These are phyloP conservation scores for Agaricus sinodeliciosus DNA, from an alignment of 768 basidiomycete species.

Conservation along the genomic window DNA sequence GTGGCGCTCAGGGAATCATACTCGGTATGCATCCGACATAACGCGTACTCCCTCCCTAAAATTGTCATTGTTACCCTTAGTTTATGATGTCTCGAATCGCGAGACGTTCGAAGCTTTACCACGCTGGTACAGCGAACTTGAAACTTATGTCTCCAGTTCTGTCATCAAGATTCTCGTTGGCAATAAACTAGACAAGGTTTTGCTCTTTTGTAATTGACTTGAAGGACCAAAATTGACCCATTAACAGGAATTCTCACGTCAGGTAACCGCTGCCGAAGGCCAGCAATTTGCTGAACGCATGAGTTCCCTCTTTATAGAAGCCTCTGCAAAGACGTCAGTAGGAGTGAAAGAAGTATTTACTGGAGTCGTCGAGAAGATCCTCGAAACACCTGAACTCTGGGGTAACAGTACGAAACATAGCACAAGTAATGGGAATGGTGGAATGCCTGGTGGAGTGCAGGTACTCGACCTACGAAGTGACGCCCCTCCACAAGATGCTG, in stretches of 20 bases:
- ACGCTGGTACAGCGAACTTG: slow-evolving; percentile 87
- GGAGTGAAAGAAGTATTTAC: slow-evolving; percentile 70
- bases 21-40: slow-evolving; percentile 39
- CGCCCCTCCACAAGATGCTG: slow-evolving; percentile 4
- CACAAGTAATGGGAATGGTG: slow-evolving; percentile 36
- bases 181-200: slow-evolving; percentile 84
- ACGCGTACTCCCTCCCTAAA: background rate
- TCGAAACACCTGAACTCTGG: slow-evolving; percentile 84
- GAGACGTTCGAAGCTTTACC: slow-evolving; percentile 94
- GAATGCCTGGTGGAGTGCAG: slow-evolving; percentile 46
- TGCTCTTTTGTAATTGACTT: background rate
- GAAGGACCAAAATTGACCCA: background rate
- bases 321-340: slow-evolving; percentile 86
- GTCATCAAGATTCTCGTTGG: slow-evolving; percentile 95
- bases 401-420: slow-evolving; percentile 27
- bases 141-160: slow-evolving; percentile 81
- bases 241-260: slow-evolving; percentile 78
- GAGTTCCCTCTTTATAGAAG: slow-evolving; percentile 84
- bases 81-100: slow-evolving; percentile 92
- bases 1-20: slow-evolving; percentile 81
- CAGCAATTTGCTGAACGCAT: slow-evolving; percentile 75
- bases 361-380: slow-evolving; percentile 74
- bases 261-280: slow-evolving; percentile 77
- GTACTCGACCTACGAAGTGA: slow-evolving; percentile 30
- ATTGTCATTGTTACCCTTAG: slow-evolving; percentile 29